Percentiles rank a stretch among this genome's conserved stretches.
These are phyloP conservation scores for Sclerospora graminicola DNA, from an alignment of 352 stramenopile genomes.

Conservation along the genomic window DNA sequence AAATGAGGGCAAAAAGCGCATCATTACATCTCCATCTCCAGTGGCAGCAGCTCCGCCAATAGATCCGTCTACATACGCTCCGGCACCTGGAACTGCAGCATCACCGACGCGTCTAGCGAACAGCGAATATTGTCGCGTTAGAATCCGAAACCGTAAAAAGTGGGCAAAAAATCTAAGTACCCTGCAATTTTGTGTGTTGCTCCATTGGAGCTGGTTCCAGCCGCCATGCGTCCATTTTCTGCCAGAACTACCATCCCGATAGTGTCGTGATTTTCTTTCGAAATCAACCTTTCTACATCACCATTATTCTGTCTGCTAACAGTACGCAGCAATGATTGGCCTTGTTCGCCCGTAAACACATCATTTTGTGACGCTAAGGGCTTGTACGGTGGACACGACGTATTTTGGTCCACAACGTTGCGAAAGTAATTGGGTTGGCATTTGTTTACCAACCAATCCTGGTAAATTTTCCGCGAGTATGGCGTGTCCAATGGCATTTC, in stretches of 20 bases:
- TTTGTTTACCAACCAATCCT: slow-evolving; percentile 39
- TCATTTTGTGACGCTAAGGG: slow-evolving; percentile 19
- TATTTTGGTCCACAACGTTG: slow-evolving; percentile 56
- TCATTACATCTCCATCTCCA: slow-evolving; percentile 88
- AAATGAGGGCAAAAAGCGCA: slow-evolving; percentile 85
- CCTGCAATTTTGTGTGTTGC: slow-evolving; percentile 85
- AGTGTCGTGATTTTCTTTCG: slow-evolving; percentile 80
- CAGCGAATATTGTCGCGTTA: neutral
- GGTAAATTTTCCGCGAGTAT: slow-evolving; percentile 40
- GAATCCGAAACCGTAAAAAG: neutral
- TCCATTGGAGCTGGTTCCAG: slow-evolving; percentile 85
- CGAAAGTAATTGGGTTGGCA: slow-evolving; percentile 90
- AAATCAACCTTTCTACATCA: slow-evolving; percentile 24
- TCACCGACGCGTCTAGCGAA: slow-evolving; percentile 75
- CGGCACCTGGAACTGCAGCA: slow-evolving; percentile 68
- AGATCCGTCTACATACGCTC: slow-evolving; percentile 78
- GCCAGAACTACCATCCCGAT: slow-evolving; percentile 83
- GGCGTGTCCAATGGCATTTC: slow-evolving; percentile 61
- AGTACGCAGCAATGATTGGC: slow-evolving; percentile 10
- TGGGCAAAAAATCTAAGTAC: slow-evolving; percentile 12
- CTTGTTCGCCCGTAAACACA: slow-evolving; percentile 14
- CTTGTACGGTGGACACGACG: slow-evolving; percentile 72
- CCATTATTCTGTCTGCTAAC: slow-evolving; percentile 11
- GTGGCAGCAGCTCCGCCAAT: slow-evolving; percentile 79
- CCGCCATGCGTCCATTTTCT: slow-evolving; percentile 55